Conservation (phyloP, 2,329 filamentous ascomycete genomes). For the Epichloe festucae region DNA sequence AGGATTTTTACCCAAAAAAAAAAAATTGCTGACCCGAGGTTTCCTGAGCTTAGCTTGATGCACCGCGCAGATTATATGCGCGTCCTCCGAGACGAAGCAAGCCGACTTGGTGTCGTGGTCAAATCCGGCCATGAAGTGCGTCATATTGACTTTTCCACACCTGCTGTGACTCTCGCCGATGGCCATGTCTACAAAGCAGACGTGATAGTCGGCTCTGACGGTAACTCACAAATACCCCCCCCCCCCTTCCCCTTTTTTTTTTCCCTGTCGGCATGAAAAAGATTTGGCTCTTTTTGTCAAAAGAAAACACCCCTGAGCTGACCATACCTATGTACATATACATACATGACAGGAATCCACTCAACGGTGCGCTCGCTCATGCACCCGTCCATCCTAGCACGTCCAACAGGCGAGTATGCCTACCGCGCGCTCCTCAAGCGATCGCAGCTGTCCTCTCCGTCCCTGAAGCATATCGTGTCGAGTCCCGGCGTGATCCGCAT, state of each 20-base stretch:
- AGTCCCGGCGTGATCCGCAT: neutral
- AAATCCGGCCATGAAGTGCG: constrained; percentile 4
- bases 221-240: neutral
- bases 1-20: too few relatives aligned
- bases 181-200: constrained; percentile 6
- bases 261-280: too few relatives aligned
- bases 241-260: too few relatives aligned
- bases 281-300: too few relatives aligned
- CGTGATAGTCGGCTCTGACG: constrained; percentile 8
- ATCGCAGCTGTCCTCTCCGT: constrained; percentile 1
- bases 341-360: constrained; percentile 2
- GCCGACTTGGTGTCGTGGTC: constrained; percentile 3
- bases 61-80: constrained; percentile 8
- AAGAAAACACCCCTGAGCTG: neutral
- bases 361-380: constrained; percentile 5
- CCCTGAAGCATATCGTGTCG: neutral
- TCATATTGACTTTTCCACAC: constrained; percentile 4
- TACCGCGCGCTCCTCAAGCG: constrained; percentile 6
- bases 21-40: neutral
- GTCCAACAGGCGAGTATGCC: constrained; percentile 4
- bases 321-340: neutral
- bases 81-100: constrained; percentile 7
- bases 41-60: constrained; percentile 2
- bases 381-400: constrained; percentile 4
- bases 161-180: constrained; percentile 2